These are phyloP conservation scores for Phlebopus sp. DNA, from an alignment of 1,284 basidiomycete genomes.

Conservation along the genomic window DNA sequence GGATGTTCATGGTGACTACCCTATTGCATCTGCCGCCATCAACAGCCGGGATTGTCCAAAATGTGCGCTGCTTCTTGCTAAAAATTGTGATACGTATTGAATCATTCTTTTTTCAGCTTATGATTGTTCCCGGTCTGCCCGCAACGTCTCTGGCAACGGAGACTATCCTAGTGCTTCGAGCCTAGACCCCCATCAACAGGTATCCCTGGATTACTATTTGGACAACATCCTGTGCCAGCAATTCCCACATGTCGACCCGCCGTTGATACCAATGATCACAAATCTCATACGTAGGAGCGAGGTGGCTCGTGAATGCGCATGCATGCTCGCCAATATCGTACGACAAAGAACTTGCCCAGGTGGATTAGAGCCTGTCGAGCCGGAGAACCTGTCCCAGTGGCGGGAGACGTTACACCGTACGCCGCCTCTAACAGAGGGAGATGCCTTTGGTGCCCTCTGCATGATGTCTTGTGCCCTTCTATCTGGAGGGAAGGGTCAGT, in stretches of 20 bases:
- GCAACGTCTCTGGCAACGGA: too few relatives aligned
- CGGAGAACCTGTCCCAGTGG: constrained; percentile 27
- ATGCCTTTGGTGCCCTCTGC: constrained; percentile 74
- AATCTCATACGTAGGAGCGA: constrained; percentile 35
- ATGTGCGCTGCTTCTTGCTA: too few relatives aligned
- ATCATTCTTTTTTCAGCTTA: too few relatives aligned
- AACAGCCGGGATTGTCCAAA: too few relatives aligned
- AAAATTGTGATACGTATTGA: too few relatives aligned
- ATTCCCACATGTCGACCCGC: constrained; percentile 62
- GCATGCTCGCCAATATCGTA: constrained; percentile 41
- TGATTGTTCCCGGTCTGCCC: too few relatives aligned
- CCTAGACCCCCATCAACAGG: constrained; percentile 18
- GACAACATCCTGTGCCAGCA: constrained; percentile 58
- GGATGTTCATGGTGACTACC: too few relatives aligned
- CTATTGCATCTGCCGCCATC: too few relatives aligned
- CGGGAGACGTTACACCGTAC: constrained; percentile 27
- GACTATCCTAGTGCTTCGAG: constrained; percentile 8
- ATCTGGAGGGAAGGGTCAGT: constrained; percentile 65
- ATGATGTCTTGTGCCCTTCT: constrained; percentile 73
- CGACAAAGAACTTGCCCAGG: constrained; percentile 22
- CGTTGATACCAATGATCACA: constrained; percentile 46
- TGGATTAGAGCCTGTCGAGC: constrained; percentile 20
- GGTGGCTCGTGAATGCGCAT: constrained; percentile 51
- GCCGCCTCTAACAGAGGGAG: constrained; percentile 47
- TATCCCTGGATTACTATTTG: constrained; percentile 33